Conservation (phyloP, 2,329 filamentous ascomycete species). For the Aspergillus arachidicola region DNA sequence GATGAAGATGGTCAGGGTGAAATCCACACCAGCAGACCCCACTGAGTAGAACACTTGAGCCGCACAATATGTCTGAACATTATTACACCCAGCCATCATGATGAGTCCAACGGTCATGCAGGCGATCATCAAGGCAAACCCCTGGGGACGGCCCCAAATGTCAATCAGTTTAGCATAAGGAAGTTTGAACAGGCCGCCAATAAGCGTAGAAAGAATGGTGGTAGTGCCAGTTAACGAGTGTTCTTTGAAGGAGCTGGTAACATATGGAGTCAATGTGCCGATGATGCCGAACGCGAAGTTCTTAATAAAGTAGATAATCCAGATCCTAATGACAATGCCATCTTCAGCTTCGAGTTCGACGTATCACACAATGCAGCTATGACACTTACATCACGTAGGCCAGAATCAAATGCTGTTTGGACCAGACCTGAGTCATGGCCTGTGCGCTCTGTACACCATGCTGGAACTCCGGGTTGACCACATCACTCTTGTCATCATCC, state of each 20-base stretch:
- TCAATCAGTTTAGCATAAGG: conserved; percentile 65
- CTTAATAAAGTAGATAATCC: conserved; percentile 12
- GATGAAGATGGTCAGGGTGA: conserved; percentile 60
- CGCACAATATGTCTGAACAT: conserved; percentile 63
- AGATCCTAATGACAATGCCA: conserved; percentile 1
- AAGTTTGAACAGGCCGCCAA: conserved; percentile 62
- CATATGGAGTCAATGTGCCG: conserved; percentile 10
- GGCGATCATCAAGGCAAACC: conserved; percentile 53
- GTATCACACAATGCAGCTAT: neutral
- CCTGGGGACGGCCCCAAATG: conserved; percentile 63
- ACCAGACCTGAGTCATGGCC: conserved; percentile 21
- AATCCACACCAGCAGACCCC: conserved; percentile 57
- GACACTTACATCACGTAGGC: conserved; percentile 8
- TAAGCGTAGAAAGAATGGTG: conserved; percentile 56
- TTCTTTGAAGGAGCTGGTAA: conserved; percentile 10
- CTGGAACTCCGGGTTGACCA: conserved; percentile 18
- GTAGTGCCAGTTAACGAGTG: conserved; percentile 41
- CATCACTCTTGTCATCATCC: conserved; percentile 10
- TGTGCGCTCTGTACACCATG: conserved; percentile 20
- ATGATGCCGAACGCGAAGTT: conserved; percentile 8
- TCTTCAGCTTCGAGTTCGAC: neutral
- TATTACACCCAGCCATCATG: conserved; percentile 63
- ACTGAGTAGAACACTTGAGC: conserved; percentile 65
- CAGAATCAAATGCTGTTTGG: conserved; percentile 13
- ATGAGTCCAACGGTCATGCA: conserved; percentile 55